Percentiles rank a stretch among this genome's conserved stretches.
Evolutionary conservation across 73 alveolate species (phyloP).

Genomic region (Tetrahymena thermophila): DNA sequence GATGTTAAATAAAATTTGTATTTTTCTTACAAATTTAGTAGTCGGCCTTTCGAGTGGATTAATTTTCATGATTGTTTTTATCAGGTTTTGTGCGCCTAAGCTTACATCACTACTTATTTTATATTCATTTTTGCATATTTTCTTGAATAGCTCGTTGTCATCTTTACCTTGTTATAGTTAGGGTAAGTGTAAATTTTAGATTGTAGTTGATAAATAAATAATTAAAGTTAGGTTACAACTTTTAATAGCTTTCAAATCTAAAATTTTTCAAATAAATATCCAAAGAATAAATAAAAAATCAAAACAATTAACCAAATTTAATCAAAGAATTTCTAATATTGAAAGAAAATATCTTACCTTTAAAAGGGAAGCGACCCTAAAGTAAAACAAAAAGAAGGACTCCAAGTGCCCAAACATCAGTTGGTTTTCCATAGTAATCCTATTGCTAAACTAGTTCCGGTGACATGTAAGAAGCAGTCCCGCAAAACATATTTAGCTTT

Average conservation of each 20-base stretch:
- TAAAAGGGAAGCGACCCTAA: constrained; percentile 46
- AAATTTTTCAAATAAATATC: background rate
- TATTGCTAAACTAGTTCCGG: constrained; percentile 76
- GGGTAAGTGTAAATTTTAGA: background rate
- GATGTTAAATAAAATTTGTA: background rate
- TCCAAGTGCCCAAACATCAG: constrained; percentile 57
- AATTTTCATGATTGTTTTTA: constrained; percentile 36
- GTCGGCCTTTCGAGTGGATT: constrained; percentile 57
- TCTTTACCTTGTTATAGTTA: constrained; percentile 44
- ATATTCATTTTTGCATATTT: constrained; percentile 51
- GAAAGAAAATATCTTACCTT: background rate
- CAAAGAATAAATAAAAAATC: too few species aligned
- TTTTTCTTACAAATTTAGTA: constrained; percentile 17
- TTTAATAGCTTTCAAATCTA: background rate
- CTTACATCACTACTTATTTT: constrained; percentile 34
- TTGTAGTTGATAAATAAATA: background rate
- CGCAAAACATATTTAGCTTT: constrained; percentile 52
- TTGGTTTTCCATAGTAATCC: constrained; percentile 53
- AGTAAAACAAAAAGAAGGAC: constrained; percentile 42
- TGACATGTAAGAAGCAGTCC: constrained; percentile 95
- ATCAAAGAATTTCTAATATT: background rate
- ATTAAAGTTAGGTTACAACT: background rate
- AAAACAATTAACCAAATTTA: constrained; percentile 22
- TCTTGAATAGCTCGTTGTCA: constrained; percentile 57
- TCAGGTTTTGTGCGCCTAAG: constrained; percentile 21